These are phyloP conservation scores for Edaphochlamys debaryana DNA, from an alignment of 139 green algal genomes.

Conservation along the genomic window DNA sequence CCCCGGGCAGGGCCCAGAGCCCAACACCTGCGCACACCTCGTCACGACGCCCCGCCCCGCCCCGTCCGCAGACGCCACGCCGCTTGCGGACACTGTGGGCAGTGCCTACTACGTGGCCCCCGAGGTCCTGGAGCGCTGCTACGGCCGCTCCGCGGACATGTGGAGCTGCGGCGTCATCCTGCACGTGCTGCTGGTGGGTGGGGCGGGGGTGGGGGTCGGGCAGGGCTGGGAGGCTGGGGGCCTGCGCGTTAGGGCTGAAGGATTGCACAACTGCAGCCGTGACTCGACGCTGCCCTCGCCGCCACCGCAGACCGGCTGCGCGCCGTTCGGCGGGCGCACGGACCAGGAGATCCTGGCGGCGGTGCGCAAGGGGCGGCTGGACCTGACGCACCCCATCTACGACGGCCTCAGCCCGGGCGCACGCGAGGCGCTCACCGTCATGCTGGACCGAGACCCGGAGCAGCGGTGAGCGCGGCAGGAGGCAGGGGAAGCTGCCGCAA, in stretches of 20 bases:
- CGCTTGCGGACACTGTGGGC: conserved; percentile 8
- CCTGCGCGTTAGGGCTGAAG: too few species aligned
- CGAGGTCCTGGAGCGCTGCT: conserved; percentile 1
- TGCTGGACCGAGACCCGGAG: conserved; percentile 40
- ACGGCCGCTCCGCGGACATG: conserved; percentile 44
- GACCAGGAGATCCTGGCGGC: conserved; percentile 22
- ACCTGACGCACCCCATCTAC: conserved; percentile 25
- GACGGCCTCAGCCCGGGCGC: conserved; percentile 1
- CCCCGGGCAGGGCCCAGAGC: too few species aligned
- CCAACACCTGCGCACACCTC: too few species aligned
- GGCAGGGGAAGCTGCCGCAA: not conserved
- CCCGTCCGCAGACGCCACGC: too few species aligned
- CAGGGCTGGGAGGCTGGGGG: too few species aligned
- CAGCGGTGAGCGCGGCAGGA: conserved; percentile 52
- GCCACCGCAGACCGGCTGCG: too few species aligned
- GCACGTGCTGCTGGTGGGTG: conserved; percentile 52
- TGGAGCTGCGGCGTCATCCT: conserved; percentile 51
- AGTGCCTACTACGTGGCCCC: conserved; percentile 39
- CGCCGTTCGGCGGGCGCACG: conserved; percentile 46
- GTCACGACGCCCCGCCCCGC: too few species aligned
- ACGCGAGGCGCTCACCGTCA: conserved; percentile 17
- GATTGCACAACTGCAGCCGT: too few species aligned
- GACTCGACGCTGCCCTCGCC: too few species aligned
- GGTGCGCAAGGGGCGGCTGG: conserved; percentile 17
- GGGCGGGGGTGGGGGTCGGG: not conserved